These are phyloP conservation scores for Pisolithus microcarpus DNA, from an alignment of 768 basidiomycete species.

Conservation along the genomic window DNA sequence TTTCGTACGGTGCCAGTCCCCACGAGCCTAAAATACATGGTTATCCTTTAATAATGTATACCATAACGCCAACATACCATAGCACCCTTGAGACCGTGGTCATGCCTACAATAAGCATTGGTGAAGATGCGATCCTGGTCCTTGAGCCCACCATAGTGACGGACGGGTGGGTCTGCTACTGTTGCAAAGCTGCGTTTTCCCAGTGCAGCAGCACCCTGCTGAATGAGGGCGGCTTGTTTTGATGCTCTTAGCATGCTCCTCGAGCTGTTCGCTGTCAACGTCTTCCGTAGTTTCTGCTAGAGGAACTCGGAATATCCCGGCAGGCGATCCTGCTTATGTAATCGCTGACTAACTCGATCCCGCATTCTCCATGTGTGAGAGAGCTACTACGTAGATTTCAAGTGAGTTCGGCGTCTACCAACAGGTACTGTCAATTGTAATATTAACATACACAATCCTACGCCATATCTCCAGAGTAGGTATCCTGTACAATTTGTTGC, in stretches of 20 bases:
- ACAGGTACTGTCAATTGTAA: too few species aligned
- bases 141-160: slow-evolving; percentile 88
- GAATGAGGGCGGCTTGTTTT: slow-evolving; percentile 19
- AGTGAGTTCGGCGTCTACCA: too few species aligned
- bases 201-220: slow-evolving; percentile 12
- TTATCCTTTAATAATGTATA: background rate
- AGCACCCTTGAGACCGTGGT: slow-evolving; percentile 91
- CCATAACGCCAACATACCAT: slow-evolving; percentile 41
- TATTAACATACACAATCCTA: too few species aligned
- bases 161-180: slow-evolving; percentile 76
- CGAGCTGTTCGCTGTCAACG: too few species aligned
- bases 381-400: too few species aligned
- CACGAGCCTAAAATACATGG: slow-evolving; percentile 55
- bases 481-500: too few species aligned
- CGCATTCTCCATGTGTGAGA: too few species aligned
- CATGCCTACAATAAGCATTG: slow-evolving; percentile 81
- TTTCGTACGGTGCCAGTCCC: slow-evolving; percentile 98
- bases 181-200: slow-evolving; percentile 48
- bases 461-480: too few species aligned
- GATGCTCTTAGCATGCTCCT: slow-evolving; percentile 21
- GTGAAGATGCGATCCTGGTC: slow-evolving; percentile 95
- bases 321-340: too few species aligned
- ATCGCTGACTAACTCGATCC: too few species aligned
- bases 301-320: too few species aligned
- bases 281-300: too few species aligned